These are phyloP conservation scores for Geoglossum glabrum DNA, from an alignment of 495 filamentous ascomycete genomes.

Conservation along the genomic window DNA sequence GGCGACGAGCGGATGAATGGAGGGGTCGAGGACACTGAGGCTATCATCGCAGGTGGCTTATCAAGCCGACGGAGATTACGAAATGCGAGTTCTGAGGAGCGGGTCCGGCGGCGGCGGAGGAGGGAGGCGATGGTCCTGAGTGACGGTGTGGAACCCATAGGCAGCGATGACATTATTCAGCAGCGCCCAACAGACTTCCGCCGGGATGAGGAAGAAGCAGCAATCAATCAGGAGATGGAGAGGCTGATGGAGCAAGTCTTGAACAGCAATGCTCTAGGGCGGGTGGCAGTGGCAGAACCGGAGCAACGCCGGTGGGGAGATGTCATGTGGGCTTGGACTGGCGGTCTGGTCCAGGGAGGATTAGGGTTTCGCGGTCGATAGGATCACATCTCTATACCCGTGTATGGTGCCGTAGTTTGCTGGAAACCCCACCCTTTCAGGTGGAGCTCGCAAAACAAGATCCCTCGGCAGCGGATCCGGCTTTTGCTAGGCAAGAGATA, in stretches of 20 bases:
- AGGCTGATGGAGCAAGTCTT: neutral
- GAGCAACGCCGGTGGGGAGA: neutral
- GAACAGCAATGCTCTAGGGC: neutral
- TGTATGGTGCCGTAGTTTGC: neutral
- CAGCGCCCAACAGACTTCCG: neutral
- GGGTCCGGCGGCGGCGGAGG: conserved; percentile 26
- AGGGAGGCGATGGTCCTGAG: conserved; percentile 36
- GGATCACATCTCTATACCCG: neutral
- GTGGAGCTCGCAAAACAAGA: neutral
- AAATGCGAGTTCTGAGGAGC: conserved; percentile 29
- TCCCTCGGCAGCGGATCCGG: too few relatives aligned
- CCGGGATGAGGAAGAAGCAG: neutral
- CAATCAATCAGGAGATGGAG: neutral
- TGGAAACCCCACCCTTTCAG: neutral
- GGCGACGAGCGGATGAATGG: neutral
- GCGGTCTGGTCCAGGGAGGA: neutral
- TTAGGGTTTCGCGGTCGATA: neutral
- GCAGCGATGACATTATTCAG: conserved; percentile 31
- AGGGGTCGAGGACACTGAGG: neutral
- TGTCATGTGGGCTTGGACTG: neutral
- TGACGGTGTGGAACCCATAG: conserved; percentile 28
- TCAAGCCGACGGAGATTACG: conserved; percentile 11
- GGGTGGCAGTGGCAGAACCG: neutral
- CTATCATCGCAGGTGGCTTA: neutral
- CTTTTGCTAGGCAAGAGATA: neutral